Conservation (phyloP, 2,329 filamentous ascomycete genomes). For the Stachybotrys elegans region DNA sequence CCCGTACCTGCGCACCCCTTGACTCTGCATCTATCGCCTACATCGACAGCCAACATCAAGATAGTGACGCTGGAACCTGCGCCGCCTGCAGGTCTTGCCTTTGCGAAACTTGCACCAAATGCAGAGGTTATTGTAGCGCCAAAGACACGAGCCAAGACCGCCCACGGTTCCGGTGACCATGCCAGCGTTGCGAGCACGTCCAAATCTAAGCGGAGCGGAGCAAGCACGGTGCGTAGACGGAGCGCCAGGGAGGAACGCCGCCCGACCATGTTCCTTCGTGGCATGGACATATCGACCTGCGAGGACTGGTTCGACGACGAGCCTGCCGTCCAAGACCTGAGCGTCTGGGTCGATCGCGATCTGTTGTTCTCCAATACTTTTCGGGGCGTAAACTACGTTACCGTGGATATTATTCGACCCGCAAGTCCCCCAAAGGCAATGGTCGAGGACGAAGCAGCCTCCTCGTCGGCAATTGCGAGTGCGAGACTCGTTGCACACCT, state of each 20-base stretch:
- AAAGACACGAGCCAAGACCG: conserved; percentile 71
- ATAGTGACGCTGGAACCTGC: conserved; percentile 78
- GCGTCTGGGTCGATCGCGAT: conserved; percentile 82
- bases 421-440: conserved; percentile 68
- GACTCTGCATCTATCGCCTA: conserved; percentile 89
- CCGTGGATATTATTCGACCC: conserved; percentile 82
- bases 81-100: conserved; percentile 62
- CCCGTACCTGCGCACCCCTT: conserved; percentile 66
- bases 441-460: conserved; percentile 59
- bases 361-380: conserved; percentile 66
- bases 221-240: conserved; percentile 61
- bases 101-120: conserved; percentile 89
- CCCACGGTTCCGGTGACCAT: conserved; percentile 64
- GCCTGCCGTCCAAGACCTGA: conserved; percentile 52
- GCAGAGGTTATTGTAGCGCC: conserved; percentile 97
- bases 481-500: conserved; percentile 71
- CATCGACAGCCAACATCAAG: conserved; percentile 87
- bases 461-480: conserved; percentile 35
- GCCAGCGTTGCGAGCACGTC: conserved; percentile 77
- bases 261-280: conserved; percentile 71
- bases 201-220: conserved; percentile 71
- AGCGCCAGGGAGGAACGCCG: conserved; percentile 59
- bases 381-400: conserved; percentile 70
- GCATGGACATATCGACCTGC: conserved; percentile 65
- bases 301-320: conserved; percentile 76